These are phyloP conservation scores for Begonia fuchsioides DNA, from an alignment of 306 rosid genomes.

Conservation along the genomic window DNA sequence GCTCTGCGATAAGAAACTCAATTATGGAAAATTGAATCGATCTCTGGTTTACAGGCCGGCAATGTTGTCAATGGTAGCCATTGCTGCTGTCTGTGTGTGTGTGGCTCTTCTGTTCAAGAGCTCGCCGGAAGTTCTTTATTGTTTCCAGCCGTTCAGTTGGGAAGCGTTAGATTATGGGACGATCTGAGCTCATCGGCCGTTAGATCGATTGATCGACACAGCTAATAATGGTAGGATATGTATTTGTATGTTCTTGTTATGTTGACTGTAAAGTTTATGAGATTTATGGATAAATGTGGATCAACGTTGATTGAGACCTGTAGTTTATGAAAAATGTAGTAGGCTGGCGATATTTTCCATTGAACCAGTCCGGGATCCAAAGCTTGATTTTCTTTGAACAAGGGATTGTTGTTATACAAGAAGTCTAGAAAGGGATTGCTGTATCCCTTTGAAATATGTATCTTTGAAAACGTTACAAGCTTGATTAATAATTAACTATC, in stretches of 20 bases:
- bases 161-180: slow-evolving; percentile 57
- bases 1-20: slow-evolving; percentile 32
- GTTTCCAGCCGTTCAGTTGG: slow-evolving; percentile 73
- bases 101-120: slow-evolving; percentile 85
- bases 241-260: background rate
- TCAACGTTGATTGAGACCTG: background rate
- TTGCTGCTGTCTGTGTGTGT: slow-evolving; percentile 81
- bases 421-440: too few species aligned
- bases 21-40: slow-evolving; percentile 19
- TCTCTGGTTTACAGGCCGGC: slow-evolving; percentile 59
- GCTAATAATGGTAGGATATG: background rate
- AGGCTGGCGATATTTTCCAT: too few species aligned
- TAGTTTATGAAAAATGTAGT: background rate
- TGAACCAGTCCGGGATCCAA: too few species aligned
- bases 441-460: too few species aligned
- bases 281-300: background rate
- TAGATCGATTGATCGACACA: slow-evolving; percentile 2
- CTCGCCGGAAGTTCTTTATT: slow-evolving; percentile 50
- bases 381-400: background rate
- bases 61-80: slow-evolving; percentile 70
- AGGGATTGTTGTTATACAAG: too few species aligned
- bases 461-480: too few species aligned
- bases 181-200: slow-evolving; percentile 18
- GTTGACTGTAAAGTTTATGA: background rate
- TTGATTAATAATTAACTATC: too few species aligned